Percentiles rank a stretch among this genome's conserved stretches.
phyloP scores from a whole-genome alignment of 202 grass and related monocot genomes.

The Bolboschoenoplectus hybrid region DNA sequence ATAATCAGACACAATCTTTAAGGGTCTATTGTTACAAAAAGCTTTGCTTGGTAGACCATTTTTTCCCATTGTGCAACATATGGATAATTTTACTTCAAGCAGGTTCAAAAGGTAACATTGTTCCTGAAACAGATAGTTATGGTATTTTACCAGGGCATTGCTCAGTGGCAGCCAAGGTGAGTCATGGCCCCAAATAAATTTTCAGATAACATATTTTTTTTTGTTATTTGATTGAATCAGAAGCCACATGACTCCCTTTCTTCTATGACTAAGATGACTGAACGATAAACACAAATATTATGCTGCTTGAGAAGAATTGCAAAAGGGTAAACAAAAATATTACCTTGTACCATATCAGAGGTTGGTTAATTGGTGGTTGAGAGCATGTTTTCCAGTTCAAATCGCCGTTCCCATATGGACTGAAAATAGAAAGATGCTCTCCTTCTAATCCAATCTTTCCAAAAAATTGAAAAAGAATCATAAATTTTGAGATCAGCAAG shows the following conservation, averaged over 20 bases:
- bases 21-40: not conserved
- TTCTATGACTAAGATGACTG: not conserved
- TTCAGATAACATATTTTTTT: not conserved
- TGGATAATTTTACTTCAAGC: not conserved
- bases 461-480: slow-evolving; percentile 26
- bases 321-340: not conserved
- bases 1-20: not conserved
- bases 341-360: slow-evolving; percentile 99
- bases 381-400: slow-evolving; percentile 53
- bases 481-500: slow-evolving; percentile 26
- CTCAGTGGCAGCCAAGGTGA: not conserved
- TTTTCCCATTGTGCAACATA: not conserved
- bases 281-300: not conserved
- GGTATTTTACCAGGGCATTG: not conserved
- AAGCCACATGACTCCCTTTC: not conserved
- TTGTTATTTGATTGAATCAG: not conserved
- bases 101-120: not conserved
- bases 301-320: not conserved
- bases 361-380: slow-evolving; percentile 72
- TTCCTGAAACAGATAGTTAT: not conserved
- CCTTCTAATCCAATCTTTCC: slow-evolving; percentile 89
- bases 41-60: not conserved
- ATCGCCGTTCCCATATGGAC: slow-evolving; percentile 48
- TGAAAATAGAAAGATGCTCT: slow-evolving; percentile 70
- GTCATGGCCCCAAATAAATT: not conserved